Conservation (phyloP, 257 asterid genomes). For the Anisodus acutangulus region DNA sequence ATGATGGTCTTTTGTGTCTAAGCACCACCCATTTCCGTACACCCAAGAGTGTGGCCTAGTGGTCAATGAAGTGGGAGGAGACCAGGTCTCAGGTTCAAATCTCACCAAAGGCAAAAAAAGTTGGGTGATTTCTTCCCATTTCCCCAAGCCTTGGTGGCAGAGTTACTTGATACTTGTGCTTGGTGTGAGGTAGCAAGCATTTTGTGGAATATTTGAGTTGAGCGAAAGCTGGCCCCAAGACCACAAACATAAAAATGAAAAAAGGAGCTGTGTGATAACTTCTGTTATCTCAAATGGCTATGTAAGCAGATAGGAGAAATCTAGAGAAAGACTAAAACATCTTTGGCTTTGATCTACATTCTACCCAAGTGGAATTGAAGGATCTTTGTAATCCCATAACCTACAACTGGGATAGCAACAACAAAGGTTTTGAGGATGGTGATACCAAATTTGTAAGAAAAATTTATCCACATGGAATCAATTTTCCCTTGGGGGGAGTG, state of each 20-base stretch:
- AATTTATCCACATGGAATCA: not conserved
- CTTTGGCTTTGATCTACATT: not conserved
- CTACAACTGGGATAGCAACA: not conserved
- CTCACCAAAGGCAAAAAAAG: too few species aligned
- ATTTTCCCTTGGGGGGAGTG: not conserved
- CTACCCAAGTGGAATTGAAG: not conserved
- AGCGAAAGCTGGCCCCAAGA: not conserved
- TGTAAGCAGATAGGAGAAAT: not conserved
- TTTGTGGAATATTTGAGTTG: too few species aligned
- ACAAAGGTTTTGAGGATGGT: slow-evolving; percentile 12
- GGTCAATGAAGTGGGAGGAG: too few species aligned
- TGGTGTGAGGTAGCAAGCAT: too few species aligned
- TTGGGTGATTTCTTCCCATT: too few species aligned
- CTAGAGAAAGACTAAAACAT: not conserved
- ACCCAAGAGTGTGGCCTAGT: too few species aligned
- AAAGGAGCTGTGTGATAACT: slow-evolving; percentile 5
- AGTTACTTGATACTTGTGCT: too few species aligned
- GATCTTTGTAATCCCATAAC: not conserved
- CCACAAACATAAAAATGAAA: not conserved
- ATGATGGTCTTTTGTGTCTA: slow-evolving; percentile 3
- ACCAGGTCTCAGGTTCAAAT: too few species aligned
- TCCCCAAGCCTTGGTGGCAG: too few species aligned
- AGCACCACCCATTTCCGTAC: too few species aligned
- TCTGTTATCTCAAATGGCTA: slow-evolving; percentile 8
- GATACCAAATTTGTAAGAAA: not conserved